Percentiles rank a stretch among this genome's conserved stretches.
Evolutionary conservation across 768 basidiomycete species (phyloP).

Genomic region (Pulveroboletus sp.): DNA sequence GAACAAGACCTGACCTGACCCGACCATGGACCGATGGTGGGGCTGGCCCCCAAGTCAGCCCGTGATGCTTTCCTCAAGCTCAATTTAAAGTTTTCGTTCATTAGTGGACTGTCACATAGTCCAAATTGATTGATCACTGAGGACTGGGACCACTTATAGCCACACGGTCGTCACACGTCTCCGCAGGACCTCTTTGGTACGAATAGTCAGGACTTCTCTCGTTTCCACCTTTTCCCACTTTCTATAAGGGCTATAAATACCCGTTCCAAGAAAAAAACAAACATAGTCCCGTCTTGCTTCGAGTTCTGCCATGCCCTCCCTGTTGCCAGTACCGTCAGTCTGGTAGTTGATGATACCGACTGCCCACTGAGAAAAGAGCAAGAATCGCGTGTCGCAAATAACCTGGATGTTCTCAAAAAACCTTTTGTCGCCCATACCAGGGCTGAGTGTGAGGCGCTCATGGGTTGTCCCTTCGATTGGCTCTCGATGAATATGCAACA

Average conservation of each 20-base stretch:
- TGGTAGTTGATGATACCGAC: constrained; percentile 24
- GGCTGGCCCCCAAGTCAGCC: too few relatives aligned
- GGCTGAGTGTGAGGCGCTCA: constrained; percentile 15
- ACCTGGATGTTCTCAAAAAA: constrained; percentile 17
- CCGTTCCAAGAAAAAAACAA: constrained; percentile 21
- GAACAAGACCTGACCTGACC: too few relatives aligned
- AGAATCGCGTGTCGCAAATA: constrained; percentile 15
- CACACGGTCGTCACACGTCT: constrained; percentile 12
- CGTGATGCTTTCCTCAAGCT: too few relatives aligned
- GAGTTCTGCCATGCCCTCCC: constrained; percentile 11
- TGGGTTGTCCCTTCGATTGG: constrained; percentile 4
- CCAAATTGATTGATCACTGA: too few relatives aligned
- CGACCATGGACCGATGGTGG: too few relatives aligned
- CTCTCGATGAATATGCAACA: constrained; percentile 17
- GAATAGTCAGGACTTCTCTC: constrained; percentile 14
- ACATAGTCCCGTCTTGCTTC: constrained; percentile 14
- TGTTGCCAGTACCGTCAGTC: constrained; percentile 15
- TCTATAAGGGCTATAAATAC: constrained; percentile 17
- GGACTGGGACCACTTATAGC: constrained; percentile 16
- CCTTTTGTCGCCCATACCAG: constrained; percentile 9
- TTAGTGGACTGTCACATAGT: too few relatives aligned
- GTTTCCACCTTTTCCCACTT: constrained; percentile 23
- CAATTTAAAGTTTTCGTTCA: too few relatives aligned
- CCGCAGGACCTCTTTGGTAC: constrained; percentile 16
- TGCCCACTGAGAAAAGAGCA: constrained; percentile 24